Evolutionary conservation across 345 rosid species (phyloP), one percentile per base, ranked within the genome.

Genomic region (Corymbia maculata): DNA sequence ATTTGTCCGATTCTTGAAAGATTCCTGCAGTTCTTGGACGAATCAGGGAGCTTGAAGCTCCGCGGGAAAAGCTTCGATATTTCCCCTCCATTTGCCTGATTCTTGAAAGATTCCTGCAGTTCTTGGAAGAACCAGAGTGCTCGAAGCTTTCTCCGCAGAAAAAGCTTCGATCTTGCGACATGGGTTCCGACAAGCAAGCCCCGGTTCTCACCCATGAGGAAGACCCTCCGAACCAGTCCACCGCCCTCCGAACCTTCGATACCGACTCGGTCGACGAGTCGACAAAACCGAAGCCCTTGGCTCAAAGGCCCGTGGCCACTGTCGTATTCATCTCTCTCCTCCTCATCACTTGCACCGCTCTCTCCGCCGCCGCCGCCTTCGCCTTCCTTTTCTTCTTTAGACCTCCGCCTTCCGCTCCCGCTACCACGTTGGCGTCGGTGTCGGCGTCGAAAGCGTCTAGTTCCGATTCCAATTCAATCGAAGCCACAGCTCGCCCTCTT

Each of bases 351-450:
- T n/a, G 57, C 45, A 44, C 51, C 11, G 86, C 86, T 17, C 45
- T 85, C 47, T 4, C 86, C 26, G 86, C 59, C 6, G 86, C 86
- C 17, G 86, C 15, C 11, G 61, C 44, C 24, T 93, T 95, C 89
- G 96, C 95, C 51, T 94, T 95, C 90, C 94, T 95, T 88, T 93
- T 94, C 93, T 94, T 93, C 87, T 94, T 90, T 89, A 85, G 92
- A 13, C 36, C 90, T 52, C 57, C 88, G 19, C 47, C 88, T 64
- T 85, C 88, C 68, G 49, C 86, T 45, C 57, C 59, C 49, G 55
- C 51, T 30, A n/a, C 80, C 2, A 36, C 4, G n/a, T n/a, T n/a
- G n/a, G n/a, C n/a, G n/a, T 55, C 85, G 49, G 88, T 91, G 8
- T 24, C 88, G 1, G 26, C 93, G 68, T 85, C 90, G 53, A 85